Evolutionary conservation across 257 asterid genomes (phyloP).

Genomic region (Nicotiana benthamiana): DNA sequence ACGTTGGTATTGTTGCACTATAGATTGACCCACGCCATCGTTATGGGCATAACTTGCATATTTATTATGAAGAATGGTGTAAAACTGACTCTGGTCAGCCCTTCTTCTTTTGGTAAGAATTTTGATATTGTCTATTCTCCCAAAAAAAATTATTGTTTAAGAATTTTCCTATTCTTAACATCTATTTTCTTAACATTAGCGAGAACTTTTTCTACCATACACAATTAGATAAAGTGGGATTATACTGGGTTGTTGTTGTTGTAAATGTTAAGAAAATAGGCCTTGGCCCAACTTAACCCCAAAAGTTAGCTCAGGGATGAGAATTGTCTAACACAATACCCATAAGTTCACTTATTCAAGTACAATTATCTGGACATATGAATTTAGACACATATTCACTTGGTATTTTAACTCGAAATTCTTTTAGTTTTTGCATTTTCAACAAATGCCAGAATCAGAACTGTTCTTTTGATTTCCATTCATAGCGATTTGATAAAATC

Average conservation of each 20-base stretch:
- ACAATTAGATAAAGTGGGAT: too few relatives aligned
- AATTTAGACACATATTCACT: background rate
- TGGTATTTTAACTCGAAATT: background rate
- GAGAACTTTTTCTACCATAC: too few relatives aligned
- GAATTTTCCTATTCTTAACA: background rate
- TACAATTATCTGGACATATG: background rate
- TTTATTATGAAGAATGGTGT: slow-evolving; percentile 82
- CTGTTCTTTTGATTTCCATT: background rate
- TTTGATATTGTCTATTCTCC: background rate
- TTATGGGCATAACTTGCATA: slow-evolving; percentile 81
- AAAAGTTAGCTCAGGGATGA: background rate
- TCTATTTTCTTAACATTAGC: too few relatives aligned
- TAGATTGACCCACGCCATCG: slow-evolving; percentile 98
- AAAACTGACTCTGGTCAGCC: slow-evolving; percentile 73
- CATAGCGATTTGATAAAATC: background rate
- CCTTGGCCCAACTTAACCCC: background rate
- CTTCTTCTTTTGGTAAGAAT: slow-evolving; percentile 85
- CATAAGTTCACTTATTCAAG: background rate
- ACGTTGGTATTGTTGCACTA: background rate
- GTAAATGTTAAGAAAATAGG: background rate
- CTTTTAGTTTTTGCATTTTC: too few relatives aligned
- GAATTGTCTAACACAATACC: background rate
- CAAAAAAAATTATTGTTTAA: background rate
- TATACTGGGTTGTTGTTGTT: too few relatives aligned
- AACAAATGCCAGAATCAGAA: background rate